Evolutionary conservation across 768 basidiomycete species (phyloP), one percentile per base, ranked within the genome.

Genomic region (Dictyophora rubrovolvata): DNA sequence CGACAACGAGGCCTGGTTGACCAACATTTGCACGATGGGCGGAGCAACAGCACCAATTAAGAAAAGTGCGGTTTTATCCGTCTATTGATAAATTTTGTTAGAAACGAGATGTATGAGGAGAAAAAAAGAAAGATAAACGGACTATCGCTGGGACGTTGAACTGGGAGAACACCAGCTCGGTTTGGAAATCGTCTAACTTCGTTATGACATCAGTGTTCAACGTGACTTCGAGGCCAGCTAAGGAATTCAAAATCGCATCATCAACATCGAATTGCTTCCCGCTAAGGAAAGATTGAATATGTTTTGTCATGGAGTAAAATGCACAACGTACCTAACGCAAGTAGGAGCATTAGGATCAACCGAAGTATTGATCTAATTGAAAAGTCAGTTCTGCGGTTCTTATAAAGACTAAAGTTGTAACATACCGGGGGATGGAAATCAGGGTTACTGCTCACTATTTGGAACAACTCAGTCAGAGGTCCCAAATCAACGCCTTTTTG

Each of bases 21-120:
- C 85, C 16, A 89, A 75, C 63, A 76, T 72, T 68, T 87, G 86
- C 1, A 82, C 79, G 28, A 84, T 71, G 14, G 86, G 84, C 17
- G 77, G 82, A 47, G 85, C 83, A 33, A 87, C 83, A 3, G 80
- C 84, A n/a, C 85, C 84, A 46, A 87, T 83, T 53, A 87, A 74
- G 69, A 79, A 86, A 22, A 89, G 69, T 0, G 77, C 79, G 1
- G 82, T 82, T 61, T 75, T 65, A 67, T 87, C 87, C 1, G 81
- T 83, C 80, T 86, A 60, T 5, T 53, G 7, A 28, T 7, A 51
- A 48, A 20, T 18, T 22, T 23, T 11, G 17, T 54, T 20, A 56
- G 22, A 54, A 14, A 46, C 22, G 28, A 48, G 49, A 35, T 23
- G n/a, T n/a, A 61, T 1, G 42, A 12, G 12, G n/a, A 42, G n/a